These are phyloP conservation scores for Orbilia oligospora DNA, from an alignment of 2,329 filamentous ascomycete genomes.

Conservation along the genomic window DNA sequence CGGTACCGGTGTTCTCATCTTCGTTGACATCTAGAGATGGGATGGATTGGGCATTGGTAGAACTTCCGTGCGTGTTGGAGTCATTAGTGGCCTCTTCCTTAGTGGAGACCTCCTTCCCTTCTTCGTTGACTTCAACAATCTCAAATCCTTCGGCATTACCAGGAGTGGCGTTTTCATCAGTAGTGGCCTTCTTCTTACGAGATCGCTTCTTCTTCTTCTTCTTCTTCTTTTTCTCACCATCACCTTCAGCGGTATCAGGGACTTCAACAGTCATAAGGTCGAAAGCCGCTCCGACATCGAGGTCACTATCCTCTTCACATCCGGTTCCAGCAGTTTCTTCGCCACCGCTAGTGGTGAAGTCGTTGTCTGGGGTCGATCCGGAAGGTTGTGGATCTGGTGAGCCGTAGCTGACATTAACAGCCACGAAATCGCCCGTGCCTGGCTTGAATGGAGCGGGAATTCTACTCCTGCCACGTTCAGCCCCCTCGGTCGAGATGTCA, in stretches of 20 bases:
- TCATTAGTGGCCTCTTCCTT: slow-evolving; percentile 23
- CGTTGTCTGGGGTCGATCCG: slow-evolving; percentile 46
- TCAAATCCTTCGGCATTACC: slow-evolving; percentile 46
- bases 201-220: slow-evolving; percentile 48
- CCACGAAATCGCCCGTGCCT: slow-evolving; percentile 56
- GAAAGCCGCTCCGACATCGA: slow-evolving; percentile 36
- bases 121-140: slow-evolving; percentile 31
- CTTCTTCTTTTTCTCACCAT: slow-evolving; percentile 32
- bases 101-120: slow-evolving; percentile 29
- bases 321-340: slow-evolving; percentile 58
- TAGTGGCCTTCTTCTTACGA: slow-evolving; percentile 39
- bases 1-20: slow-evolving; percentile 37
- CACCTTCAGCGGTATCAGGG: slow-evolving; percentile 28
- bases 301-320: slow-evolving; percentile 46
- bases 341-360: slow-evolving; percentile 54
- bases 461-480: slow-evolving; percentile 61
- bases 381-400: slow-evolving; percentile 46
- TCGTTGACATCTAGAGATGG: slow-evolving; percentile 25
- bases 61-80: slow-evolving; percentile 45
- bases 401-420: slow-evolving; percentile 56
- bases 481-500: slow-evolving; percentile 43
- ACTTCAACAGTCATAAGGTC: slow-evolving; percentile 55
- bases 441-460: slow-evolving; percentile 57
- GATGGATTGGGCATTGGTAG: slow-evolving; percentile 35
- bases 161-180: slow-evolving; percentile 31